Percentiles rank a stretch among this genome's conserved stretches.
Conservation (phyloP, 495 filamentous ascomycete species). For the Chaetomium tenue region DNA sequence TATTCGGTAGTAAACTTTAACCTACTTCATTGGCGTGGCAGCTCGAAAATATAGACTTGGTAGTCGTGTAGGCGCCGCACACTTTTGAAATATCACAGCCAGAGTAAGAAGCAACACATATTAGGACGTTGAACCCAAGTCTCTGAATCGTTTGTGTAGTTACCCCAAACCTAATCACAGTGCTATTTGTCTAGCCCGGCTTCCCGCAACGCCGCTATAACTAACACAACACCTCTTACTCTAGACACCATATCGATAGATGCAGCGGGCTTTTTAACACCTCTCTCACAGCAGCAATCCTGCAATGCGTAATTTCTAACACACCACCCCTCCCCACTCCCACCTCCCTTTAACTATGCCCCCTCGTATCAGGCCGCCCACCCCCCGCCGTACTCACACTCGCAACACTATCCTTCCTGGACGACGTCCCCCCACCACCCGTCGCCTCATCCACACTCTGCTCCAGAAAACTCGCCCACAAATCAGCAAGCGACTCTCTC, state of each 20-base stretch:
- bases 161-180: background rate
- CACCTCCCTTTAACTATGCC: constrained; percentile 13
- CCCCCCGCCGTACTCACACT: constrained; percentile 34
- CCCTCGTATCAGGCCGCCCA: constrained; percentile 37
- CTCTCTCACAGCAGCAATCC: background rate
- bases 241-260: background rate
- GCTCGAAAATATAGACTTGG: too few relatives aligned
- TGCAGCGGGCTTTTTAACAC: background rate
- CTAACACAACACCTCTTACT: background rate
- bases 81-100: background rate
- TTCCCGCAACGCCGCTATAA: background rate
- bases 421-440: constrained; percentile 17
- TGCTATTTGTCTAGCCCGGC: constrained; percentile 6
- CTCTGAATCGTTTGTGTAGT: background rate
- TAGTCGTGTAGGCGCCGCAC: too few relatives aligned
- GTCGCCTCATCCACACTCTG: constrained; percentile 67
- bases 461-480: constrained; percentile 91
- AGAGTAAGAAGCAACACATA: background rate
- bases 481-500: constrained; percentile 73
- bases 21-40: too few relatives aligned
- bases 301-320: constrained; percentile 5
- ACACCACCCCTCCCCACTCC: background rate
- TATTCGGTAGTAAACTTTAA: too few relatives aligned
- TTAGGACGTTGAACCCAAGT: background rate
- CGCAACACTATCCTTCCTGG: constrained; percentile 47